A percentile compares a stretch with the other conserved stretches of the same genome.
Evolutionary conservation across 2,329 filamentous ascomycete species (phyloP).

Genomic region (Fusarium sublunatum): DNA sequence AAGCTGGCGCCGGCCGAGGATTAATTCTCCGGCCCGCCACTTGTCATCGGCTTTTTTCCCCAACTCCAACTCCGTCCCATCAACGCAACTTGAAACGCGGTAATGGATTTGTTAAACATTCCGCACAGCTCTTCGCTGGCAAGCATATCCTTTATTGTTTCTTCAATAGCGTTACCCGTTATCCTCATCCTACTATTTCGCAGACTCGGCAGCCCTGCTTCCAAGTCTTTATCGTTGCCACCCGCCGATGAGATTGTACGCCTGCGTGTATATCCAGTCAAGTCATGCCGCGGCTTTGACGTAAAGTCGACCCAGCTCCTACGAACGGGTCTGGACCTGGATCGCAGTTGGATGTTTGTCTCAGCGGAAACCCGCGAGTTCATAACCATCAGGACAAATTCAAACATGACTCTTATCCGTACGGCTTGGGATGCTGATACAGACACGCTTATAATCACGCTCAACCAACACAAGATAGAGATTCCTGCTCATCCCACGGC

Average conservation of each 20-base stretch:
- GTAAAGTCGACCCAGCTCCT: slow-evolving; percentile 63
- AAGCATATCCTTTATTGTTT: slow-evolving; percentile 1
- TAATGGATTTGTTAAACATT: slow-evolving; percentile 9
- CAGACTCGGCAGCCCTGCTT: not conserved
- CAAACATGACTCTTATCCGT: slow-evolving; percentile 70
- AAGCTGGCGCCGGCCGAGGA: too few species aligned
- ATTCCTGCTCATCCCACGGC: slow-evolving; percentile 66
- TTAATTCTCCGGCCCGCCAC: not conserved
- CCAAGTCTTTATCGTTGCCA: slow-evolving; percentile 20
- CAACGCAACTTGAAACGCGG: not conserved
- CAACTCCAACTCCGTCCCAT: not conserved
- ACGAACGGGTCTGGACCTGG: slow-evolving; percentile 68
- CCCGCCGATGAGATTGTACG: slow-evolving; percentile 40
- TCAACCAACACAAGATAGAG: slow-evolving; percentile 56
- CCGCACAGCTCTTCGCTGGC: slow-evolving; percentile 3
- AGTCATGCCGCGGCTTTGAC: slow-evolving; percentile 72
- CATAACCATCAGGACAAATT: slow-evolving; percentile 70
- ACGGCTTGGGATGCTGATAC: slow-evolving; percentile 48
- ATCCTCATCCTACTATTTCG: slow-evolving; percentile 22
- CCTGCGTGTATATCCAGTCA: slow-evolving; percentile 72
- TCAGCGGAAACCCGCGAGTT: slow-evolving; percentile 64
- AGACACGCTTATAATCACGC: slow-evolving; percentile 61
- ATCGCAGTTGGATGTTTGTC: slow-evolving; percentile 75
- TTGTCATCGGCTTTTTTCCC: slow-evolving; percentile 6
- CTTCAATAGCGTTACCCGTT: slow-evolving; percentile 11